Percentiles rank a stretch among this genome's conserved stretches.
Evolutionary conservation across 768 basidiomycete species (phyloP).

Genomic region (Tylopilus intermedius): DNA sequence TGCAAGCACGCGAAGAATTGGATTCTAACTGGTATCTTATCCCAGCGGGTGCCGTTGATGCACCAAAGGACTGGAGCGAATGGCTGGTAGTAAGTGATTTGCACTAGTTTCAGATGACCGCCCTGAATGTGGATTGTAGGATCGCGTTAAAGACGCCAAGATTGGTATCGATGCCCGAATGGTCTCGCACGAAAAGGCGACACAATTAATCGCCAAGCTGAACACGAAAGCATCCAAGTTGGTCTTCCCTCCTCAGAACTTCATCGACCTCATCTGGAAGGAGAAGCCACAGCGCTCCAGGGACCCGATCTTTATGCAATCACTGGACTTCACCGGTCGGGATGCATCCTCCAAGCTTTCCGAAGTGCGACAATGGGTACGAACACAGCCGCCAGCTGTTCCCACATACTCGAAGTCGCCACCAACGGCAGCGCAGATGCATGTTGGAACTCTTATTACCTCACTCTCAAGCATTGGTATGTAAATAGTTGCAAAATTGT

Average conservation of each 20-base stretch:
- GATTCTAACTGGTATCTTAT: constrained; percentile 73
- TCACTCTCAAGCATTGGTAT: constrained; percentile 68
- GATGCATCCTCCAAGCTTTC: constrained; percentile 68
- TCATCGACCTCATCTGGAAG: constrained; percentile 79
- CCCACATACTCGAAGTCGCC: constrained; percentile 59
- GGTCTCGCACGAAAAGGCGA: constrained; percentile 69
- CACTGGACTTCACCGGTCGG: constrained; percentile 64
- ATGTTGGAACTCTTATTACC: constrained; percentile 63
- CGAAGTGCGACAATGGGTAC: constrained; percentile 68
- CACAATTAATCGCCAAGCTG: constrained; percentile 54
- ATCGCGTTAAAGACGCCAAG: constrained; percentile 38
- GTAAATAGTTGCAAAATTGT: constrained; percentile 17
- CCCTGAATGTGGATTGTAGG: constrained; percentile 26
- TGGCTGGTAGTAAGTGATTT: constrained; percentile 57
- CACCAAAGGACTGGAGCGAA: constrained; percentile 71
- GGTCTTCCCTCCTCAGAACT: constrained; percentile 76
- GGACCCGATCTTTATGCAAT: constrained; percentile 61
- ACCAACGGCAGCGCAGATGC: constrained; percentile 56
- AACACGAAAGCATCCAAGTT: constrained; percentile 55
- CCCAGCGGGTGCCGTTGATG: constrained; percentile 46
- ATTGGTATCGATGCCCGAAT: constrained; percentile 85
- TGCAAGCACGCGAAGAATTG: constrained; percentile 66
- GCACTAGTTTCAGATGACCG: background rate
- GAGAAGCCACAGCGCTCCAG: constrained; percentile 67
- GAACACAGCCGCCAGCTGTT: constrained; percentile 49